phyloP scores from a whole-genome alignment of 2,329 filamentous ascomycete genomes.

The Paecilomyces sp. region DNA sequence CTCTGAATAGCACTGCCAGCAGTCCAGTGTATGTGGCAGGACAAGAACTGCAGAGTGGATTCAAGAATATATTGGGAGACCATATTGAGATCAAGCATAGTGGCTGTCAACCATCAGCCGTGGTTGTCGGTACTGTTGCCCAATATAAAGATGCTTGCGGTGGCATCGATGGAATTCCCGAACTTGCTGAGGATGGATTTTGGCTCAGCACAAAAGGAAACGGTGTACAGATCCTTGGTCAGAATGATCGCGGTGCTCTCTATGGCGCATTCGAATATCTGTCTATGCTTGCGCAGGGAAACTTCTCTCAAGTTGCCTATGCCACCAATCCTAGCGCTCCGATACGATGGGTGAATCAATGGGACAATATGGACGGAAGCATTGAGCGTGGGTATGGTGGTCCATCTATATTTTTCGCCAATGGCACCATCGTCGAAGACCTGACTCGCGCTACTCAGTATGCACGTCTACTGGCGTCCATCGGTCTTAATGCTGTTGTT shows the following conservation, averaged over 20 bases:
- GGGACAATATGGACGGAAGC: constrained; percentile 62
- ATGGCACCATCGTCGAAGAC: constrained; percentile 50
- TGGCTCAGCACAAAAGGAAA: constrained; percentile 46
- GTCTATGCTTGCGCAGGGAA: constrained; percentile 55
- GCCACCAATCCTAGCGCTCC: constrained; percentile 52
- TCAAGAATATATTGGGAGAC: constrained; percentile 51
- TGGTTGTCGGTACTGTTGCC: constrained; percentile 25
- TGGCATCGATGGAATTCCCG: constrained; percentile 10
- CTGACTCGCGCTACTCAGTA: constrained; percentile 56
- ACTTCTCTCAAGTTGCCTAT: constrained; percentile 43
- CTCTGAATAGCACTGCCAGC: constrained; percentile 46
- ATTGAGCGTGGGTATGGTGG: constrained; percentile 65
- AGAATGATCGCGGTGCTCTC: constrained; percentile 60
- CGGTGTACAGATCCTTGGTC: constrained; percentile 52
- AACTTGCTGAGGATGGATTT: constrained; percentile 44
- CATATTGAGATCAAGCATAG: constrained; percentile 28
- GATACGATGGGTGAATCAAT: constrained; percentile 65
- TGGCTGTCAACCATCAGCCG: constrained; percentile 15
- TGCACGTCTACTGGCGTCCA: constrained; percentile 59
- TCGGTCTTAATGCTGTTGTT: constrained; percentile 59
- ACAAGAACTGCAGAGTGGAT: constrained; percentile 51
- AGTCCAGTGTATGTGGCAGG: constrained; percentile 56
- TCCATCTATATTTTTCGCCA: constrained; percentile 59
- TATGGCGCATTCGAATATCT: constrained; percentile 66
- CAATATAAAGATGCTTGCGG: constrained; percentile 20